A percentile compares a stretch with the other conserved stretches of the same genome.
Evolutionary conservation across 495 filamentous ascomycete species (phyloP).

Genomic region (Aspergillus avenaceus): DNA sequence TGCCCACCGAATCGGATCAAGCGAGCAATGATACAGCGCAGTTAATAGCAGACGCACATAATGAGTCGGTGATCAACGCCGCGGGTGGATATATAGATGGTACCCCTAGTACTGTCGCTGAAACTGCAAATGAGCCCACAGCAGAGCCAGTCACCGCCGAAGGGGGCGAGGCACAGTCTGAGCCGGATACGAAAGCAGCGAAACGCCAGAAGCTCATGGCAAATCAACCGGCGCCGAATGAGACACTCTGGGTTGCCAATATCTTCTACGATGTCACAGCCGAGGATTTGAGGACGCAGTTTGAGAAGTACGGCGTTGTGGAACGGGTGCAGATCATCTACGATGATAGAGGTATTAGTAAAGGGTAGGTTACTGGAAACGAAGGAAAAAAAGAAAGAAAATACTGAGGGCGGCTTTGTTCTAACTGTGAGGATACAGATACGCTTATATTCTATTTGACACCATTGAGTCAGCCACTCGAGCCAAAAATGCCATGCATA

Average conservation of each 20-base stretch:
- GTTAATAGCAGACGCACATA: not conserved
- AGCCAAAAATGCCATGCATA: slow-evolving; percentile 63
- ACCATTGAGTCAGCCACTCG: slow-evolving; percentile 47
- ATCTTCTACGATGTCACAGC: slow-evolving; percentile 78
- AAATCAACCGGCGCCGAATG: slow-evolving; percentile 18
- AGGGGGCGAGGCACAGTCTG: not conserved
- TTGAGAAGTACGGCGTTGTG: slow-evolving; percentile 64
- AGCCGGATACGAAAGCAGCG: not conserved
- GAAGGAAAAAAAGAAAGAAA: not conserved
- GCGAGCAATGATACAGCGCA: not conserved
- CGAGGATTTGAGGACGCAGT: slow-evolving; percentile 62
- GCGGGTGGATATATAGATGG: not conserved
- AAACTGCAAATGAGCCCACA: not conserved
- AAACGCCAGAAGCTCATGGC: slow-evolving; percentile 7
- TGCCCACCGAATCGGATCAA: slow-evolving; percentile 11
- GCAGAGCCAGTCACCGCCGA: too few species aligned
- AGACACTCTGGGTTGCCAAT: slow-evolving; percentile 75
- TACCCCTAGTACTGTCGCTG: not conserved
- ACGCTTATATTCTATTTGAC: slow-evolving; percentile 71
- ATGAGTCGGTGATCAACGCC: not conserved
- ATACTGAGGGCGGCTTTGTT: not conserved
- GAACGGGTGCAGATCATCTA: slow-evolving; percentile 50
- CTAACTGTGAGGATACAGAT: slow-evolving; percentile 47
- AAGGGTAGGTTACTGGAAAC: slow-evolving; percentile 60
- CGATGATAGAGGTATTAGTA: slow-evolving; percentile 75